Evolutionary conservation across 1,284 basidiomycete genomes (phyloP), one percentile per base, ranked within the genome.

Genomic region (Neolentinus lepideus): DNA sequence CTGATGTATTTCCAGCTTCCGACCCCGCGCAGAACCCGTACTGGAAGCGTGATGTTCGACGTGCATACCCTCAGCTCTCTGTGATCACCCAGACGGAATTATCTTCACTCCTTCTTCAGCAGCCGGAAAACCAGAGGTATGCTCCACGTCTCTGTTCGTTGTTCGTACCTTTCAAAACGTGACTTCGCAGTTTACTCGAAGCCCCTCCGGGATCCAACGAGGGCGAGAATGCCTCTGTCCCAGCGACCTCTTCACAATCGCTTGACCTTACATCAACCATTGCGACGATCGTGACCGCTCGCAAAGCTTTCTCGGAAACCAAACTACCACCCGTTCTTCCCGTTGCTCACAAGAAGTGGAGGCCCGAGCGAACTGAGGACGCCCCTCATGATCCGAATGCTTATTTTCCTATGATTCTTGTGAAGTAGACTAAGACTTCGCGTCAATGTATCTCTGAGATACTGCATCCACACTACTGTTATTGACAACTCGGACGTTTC

Each of bases 1-100:
- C 57, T 57, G 51, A 54, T 47, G 38, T 43, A 6, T 16, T 43
- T 43, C 8, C 12, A 43, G 89, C 90, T 21, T 91, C 88, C 52
- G 90, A 92, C 69, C 80, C 80, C 50, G 89, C 90, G 22, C 78
- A 90, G 73, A 92, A 92, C 70, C 88, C 88, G 60, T 98, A 98
- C 81, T 93, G 87, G 85, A 92, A 94, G 73, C 91, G 94, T 59
- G 94, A 98, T 73, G 90, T 94, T 64, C 86, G 95, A 58, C 85
- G 94, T 58, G 85, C 85, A 55, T 97, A 94, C 72, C 94, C 94
- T 29, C 88, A 88, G 65, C 84, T 94, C 45, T 93, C 88, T 11
- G 85, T 90, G 27, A 80, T 92, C 61, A 92, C 88, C 19, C 90
- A 94, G 76, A 69, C 78, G 19, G 87, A 92, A 68, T 78, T 94